Evolutionary conservation across 768 basidiomycete species (phyloP), one percentile per base, ranked within the genome.

Genomic region (Heimioporus sp.): DNA sequence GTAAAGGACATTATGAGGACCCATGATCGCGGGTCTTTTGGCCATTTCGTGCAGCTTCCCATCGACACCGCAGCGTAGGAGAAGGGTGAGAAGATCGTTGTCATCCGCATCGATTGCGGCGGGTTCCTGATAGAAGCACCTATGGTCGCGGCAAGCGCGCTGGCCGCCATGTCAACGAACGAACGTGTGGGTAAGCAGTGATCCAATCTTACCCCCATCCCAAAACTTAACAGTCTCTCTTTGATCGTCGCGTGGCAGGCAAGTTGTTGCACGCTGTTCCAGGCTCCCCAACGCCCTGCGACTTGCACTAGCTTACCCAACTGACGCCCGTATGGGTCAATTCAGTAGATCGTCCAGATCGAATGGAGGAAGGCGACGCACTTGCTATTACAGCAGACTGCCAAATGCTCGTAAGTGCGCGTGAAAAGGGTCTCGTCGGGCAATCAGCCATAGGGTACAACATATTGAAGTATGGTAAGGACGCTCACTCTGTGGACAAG

Each of bases 321-420:
- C 51, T 5, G 3, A 28, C 24, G 24, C 7, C 64, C 65, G 20
- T 21, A 24, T 43, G 37, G 17, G 28, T 10, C 20, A 8, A 19
- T 6, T 46, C 17, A 54, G 28, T 39, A 11, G 11, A 12, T 3
- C 28, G 10, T 7, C 24, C 6, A 28, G 6, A 28, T 5, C 5
- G 5, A 28, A 28, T 7, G 24, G 24, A 28, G 24, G 7, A 28
- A 28, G 24, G 24, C 24, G 24, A 28, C 24, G 24, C 24, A 7
- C 24, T 28, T 28, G 41, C 48, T 6, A 17, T 13, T 5, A 40
- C 51, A 56, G 44, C 66, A 69, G 13, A 16, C 38, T 13, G 39
- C 37, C 28, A 66, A 9, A 48, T 70, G 66, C 17, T 55, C 38
- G 42, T 57, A 69, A 6, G 54, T 55, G 34, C 67, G 44, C 53